Evolutionary conservation across 1,139 yeast genomes (phyloP).

Genomic region (Magnusiomyces sp.): DNA sequence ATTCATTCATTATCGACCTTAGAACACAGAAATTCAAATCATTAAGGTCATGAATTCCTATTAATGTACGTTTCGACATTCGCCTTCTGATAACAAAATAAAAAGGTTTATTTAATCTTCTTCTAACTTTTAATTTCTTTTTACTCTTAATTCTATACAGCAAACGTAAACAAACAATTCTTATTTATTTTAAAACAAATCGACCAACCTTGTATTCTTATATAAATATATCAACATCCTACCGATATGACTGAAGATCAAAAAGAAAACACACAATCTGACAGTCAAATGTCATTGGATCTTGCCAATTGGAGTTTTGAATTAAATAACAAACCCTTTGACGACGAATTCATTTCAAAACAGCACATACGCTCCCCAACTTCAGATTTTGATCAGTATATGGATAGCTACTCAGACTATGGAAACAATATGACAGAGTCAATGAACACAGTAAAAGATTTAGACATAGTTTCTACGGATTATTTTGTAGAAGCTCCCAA

Average conservation of each 20-base stretch:
- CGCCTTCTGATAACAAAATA: too few relatives aligned
- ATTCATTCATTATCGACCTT: too few relatives aligned
- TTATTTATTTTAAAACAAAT: too few relatives aligned
- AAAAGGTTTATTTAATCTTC: too few relatives aligned
- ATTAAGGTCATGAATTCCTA: too few relatives aligned
- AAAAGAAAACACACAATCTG: conserved; percentile 4
- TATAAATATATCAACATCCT: not conserved
- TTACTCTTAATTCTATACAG: too few relatives aligned
- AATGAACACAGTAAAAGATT: conserved; percentile 7
- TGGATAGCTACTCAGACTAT: conserved; percentile 5
- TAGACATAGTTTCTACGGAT: conserved; percentile 10
- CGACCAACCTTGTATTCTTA: too few relatives aligned
- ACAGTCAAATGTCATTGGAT: conserved; percentile 9
- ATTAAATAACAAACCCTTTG: conserved; percentile 9
- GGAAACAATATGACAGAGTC: conserved; percentile 4
- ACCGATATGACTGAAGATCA: not conserved
- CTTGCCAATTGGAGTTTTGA: conserved; percentile 12
- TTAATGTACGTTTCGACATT: too few relatives aligned
- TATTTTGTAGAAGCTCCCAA: conserved; percentile 12
- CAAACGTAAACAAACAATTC: too few relatives aligned
- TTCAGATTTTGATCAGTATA: not conserved
- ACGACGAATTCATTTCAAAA: conserved; percentile 10
- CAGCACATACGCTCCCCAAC: conserved; percentile 9
- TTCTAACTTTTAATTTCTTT: too few relatives aligned
- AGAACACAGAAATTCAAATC: too few relatives aligned